Evolutionary conservation across 257 asterid genomes (phyloP).

Genomic region (Echites panduratus): DNA sequence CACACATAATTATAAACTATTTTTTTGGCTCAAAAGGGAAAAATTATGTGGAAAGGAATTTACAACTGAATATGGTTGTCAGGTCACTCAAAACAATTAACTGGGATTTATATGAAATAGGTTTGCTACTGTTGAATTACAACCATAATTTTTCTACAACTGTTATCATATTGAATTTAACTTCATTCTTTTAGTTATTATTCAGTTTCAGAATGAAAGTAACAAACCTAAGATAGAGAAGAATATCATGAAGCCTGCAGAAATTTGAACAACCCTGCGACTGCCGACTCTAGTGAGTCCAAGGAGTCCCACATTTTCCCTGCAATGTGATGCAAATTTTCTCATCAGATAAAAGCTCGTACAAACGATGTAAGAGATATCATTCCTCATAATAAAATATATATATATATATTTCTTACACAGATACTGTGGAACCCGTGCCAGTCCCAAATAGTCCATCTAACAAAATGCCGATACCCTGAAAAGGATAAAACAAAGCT

Average conservation of each 20-base stretch:
- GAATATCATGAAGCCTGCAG: slow-evolving; percentile 97
- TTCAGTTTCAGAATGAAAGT: not conserved
- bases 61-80: no score
- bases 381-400: not conserved
- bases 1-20: not conserved
- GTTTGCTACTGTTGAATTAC: no score
- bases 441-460: slow-evolving; percentile 92
- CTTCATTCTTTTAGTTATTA: not conserved
- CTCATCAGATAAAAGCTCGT: not conserved
- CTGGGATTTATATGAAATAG: no score
- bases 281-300: slow-evolving; percentile 99
- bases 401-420: slow-evolving; percentile 58
- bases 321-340: slow-evolving; percentile 26
- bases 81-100: no score
- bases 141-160: not conserved
- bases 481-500: slow-evolving; percentile 16
- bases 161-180: not conserved
- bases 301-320: slow-evolving; percentile 97
- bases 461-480: slow-evolving; percentile 91
- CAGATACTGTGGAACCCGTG: slow-evolving; percentile 92
- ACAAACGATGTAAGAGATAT: not conserved
- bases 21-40: no score
- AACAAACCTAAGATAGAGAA: slow-evolving; percentile 81
- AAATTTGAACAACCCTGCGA: slow-evolving; percentile 92
- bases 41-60: no score